Percentiles rank a stretch among this genome's conserved stretches.
These are phyloP conservation scores for Oenanthe javanica DNA, from an alignment of 140 eudicot genomes.

Conservation along the genomic window DNA sequence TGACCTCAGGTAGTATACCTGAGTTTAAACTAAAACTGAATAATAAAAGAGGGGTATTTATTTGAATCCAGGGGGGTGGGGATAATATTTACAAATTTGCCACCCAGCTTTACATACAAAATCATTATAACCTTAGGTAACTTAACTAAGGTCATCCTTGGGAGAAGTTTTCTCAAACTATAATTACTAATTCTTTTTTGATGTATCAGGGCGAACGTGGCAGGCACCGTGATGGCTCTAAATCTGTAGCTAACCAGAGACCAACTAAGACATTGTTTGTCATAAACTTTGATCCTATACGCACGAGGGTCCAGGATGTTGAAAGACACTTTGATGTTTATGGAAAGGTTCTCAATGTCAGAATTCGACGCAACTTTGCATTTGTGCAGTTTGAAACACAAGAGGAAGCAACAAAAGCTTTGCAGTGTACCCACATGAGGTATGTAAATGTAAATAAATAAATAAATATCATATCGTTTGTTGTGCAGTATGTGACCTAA, in stretches of 20 bases:
- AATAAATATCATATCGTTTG: background rate
- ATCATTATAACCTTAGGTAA: too few relatives aligned
- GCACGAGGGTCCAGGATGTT: conserved; percentile 55
- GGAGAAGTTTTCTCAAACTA: too few relatives aligned
- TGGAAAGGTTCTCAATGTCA: conserved; percentile 75
- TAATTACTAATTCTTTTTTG: background rate
- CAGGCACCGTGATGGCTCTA: conserved; percentile 58
- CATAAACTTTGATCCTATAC: conserved; percentile 79
- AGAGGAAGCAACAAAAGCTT: conserved; percentile 88
- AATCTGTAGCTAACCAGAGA: conserved; percentile 53
- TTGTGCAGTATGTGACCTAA: background rate
- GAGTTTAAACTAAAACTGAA: too few relatives aligned
- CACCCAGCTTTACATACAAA: too few relatives aligned
- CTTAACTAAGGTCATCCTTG: too few relatives aligned
- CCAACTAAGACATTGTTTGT: conserved; percentile 91
- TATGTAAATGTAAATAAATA: conserved; percentile 2
- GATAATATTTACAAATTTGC: too few relatives aligned
- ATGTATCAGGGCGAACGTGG: conserved; percentile 80
- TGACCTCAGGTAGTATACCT: too few relatives aligned
- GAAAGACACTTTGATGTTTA: conserved; percentile 86
- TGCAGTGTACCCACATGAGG: conserved; percentile 93
- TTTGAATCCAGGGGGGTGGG: too few relatives aligned
- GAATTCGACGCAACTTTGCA: conserved; percentile 90
- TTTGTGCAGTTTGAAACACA: conserved; percentile 94
- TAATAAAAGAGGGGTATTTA: too few relatives aligned